A percentile compares a stretch with the other conserved stretches of the same genome.
These are phyloP conservation scores for Apiotrichum siamense DNA, from an alignment of 1,284 basidiomycete genomes.

Conservation along the genomic window DNA sequence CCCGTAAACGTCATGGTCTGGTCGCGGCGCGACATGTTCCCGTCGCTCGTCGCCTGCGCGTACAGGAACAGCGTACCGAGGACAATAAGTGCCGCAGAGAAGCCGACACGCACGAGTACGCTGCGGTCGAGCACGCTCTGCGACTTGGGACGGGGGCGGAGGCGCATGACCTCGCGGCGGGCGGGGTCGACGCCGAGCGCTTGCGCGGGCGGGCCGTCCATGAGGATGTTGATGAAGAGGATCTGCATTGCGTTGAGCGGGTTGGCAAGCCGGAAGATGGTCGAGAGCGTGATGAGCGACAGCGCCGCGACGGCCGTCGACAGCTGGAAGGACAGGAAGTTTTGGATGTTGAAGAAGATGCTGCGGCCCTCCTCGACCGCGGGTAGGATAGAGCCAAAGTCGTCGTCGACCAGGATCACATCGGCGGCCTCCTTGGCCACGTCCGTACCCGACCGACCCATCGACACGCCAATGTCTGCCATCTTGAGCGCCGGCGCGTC, in stretches of 20 bases:
- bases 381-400: slow-evolving; percentile 88
- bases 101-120: slow-evolving; percentile 72
- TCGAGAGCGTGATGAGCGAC: slow-evolving; percentile 89
- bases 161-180: slow-evolving; percentile 79
- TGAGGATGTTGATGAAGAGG: slow-evolving; percentile 95
- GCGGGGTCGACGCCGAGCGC: slow-evolving; percentile 95
- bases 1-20: slow-evolving; percentile 97
- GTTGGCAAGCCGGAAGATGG: slow-evolving; percentile 78
- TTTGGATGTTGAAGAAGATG: slow-evolving; percentile 98
- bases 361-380: slow-evolving; percentile 97
- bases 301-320: slow-evolving; percentile 93
- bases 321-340: slow-evolving; percentile 94
- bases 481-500: slow-evolving; percentile 95
- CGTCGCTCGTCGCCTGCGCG: slow-evolving; percentile 71
- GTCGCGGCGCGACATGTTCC: slow-evolving; percentile 71
- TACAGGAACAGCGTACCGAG: slow-evolving; percentile 84
- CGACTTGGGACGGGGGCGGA: slow-evolving; percentile 82
- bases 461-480: slow-evolving; percentile 96
- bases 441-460: slow-evolving; percentile 95
- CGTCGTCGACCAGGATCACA: slow-evolving; percentile 94
- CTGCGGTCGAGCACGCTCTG: slow-evolving; percentile 74
- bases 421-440: slow-evolving; percentile 98
- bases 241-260: slow-evolving; percentile 99
- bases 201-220: slow-evolving; percentile 97
- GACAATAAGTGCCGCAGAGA: slow-evolving; percentile 86